These are phyloP conservation scores for Hawksworthiomyces lignivorus DNA, from an alignment of 2,329 filamentous ascomycete species.

Conservation along the genomic window DNA sequence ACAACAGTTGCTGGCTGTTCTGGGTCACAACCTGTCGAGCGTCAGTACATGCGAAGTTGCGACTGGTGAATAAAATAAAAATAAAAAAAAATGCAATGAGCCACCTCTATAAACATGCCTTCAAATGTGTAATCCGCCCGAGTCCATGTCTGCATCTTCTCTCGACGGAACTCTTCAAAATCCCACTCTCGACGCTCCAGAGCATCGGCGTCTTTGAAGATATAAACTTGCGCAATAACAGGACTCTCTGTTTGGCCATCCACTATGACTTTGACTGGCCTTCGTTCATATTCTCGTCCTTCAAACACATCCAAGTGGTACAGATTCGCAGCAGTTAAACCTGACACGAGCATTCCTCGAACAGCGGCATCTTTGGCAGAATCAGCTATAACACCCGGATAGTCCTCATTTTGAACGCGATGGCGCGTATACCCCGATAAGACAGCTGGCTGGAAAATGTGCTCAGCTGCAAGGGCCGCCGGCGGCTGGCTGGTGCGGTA, in stretches of 20 bases:
- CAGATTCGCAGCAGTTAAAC: conserved; percentile 71
- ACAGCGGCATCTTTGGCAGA: conserved; percentile 52
- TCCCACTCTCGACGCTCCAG: conserved; percentile 80
- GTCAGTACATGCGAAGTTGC: too few species aligned
- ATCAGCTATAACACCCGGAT: conserved; percentile 63
- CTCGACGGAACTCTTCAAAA: conserved; percentile 70
- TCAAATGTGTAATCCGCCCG: conserved; percentile 41
- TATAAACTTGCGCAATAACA: conserved; percentile 54
- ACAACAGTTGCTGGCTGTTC: conserved; percentile 15
- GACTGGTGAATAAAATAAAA: neutral
- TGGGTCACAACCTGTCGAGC: conserved; percentile 17
- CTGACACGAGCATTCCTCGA: conserved; percentile 65
- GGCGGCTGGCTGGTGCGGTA: conserved; percentile 50
- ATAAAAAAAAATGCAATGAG: conserved; percentile 19
- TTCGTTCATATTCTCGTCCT: conserved; percentile 61
- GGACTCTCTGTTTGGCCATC: conserved; percentile 25
- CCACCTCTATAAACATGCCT: too few species aligned
- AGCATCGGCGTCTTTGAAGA: conserved; percentile 42
- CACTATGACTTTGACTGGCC: conserved; percentile 46
- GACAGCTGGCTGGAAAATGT: conserved; percentile 64
- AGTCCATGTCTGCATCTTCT: conserved; percentile 57
- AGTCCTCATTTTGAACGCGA: conserved; percentile 63
- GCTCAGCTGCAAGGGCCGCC: conserved; percentile 45
- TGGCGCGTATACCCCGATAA: conserved; percentile 64
- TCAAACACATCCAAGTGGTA: conserved; percentile 74